Evolutionary conservation across 768 basidiomycete genomes (phyloP).

Genomic region (Ephemerocybe angulata): DNA sequence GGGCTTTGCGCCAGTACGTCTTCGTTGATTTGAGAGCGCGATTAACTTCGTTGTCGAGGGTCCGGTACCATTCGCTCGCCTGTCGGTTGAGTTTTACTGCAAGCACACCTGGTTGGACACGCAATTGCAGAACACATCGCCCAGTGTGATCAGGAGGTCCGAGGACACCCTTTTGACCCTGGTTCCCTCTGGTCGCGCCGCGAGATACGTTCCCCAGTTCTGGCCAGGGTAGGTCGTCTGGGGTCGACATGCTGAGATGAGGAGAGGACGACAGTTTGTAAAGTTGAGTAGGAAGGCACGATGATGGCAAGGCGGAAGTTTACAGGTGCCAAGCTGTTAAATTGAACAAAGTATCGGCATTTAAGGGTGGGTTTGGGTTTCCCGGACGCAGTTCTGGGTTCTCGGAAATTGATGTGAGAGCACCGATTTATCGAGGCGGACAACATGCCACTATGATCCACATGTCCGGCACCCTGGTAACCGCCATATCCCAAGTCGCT

Average conservation of each 20-base stretch:
- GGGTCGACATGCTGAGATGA: constrained; percentile 42
- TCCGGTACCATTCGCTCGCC: constrained; percentile 80
- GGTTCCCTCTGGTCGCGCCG: constrained; percentile 80
- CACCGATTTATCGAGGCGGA: constrained; percentile 13
- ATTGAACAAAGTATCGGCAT: constrained; percentile 29
- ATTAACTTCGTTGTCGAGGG: constrained; percentile 73
- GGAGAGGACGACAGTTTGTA: constrained; percentile 20
- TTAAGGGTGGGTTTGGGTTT: constrained; percentile 26
- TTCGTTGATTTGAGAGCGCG: constrained; percentile 80
- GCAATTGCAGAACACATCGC: constrained; percentile 72
- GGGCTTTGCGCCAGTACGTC: constrained; percentile 82
- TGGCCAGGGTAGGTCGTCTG: constrained; percentile 83
- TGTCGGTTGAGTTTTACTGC: constrained; percentile 71
- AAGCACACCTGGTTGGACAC: constrained; percentile 80
- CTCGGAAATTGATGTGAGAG: constrained; percentile 8
- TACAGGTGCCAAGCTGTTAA: constrained; percentile 30
- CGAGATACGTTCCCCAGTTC: constrained; percentile 83
- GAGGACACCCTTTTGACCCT: constrained; percentile 79
- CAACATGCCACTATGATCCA: constrained; percentile 15
- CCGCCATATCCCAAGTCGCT: constrained; percentile 1
- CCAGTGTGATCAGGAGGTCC: constrained; percentile 70
- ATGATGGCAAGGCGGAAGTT: constrained; percentile 28
- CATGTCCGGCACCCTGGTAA: constrained; percentile 11
- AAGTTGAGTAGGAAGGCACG: constrained; percentile 21
- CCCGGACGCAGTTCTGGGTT: constrained; percentile 17